Evolutionary conservation across 768 basidiomycete species (phyloP).

Genomic region (Hypholoma fasciculare): DNA sequence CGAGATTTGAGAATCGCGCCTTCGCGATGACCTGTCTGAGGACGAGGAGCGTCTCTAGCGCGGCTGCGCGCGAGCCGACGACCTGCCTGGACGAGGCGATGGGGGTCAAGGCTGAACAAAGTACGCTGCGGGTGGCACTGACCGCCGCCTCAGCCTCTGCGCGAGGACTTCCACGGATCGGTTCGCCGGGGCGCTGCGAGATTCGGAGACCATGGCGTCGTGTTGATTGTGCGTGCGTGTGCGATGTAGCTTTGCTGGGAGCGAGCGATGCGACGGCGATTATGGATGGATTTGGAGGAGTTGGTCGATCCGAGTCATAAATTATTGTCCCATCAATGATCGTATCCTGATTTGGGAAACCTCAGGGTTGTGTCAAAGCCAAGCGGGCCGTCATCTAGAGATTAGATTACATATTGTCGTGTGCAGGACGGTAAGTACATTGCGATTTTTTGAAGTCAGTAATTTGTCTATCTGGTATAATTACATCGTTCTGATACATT

Average conservation of each 20-base stretch:
- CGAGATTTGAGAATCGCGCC: constrained; percentile 83
- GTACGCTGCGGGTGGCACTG: constrained; percentile 27
- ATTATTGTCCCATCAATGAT: constrained; percentile 19
- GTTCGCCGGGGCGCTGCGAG: constrained; percentile 39
- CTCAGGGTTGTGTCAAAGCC: constrained; percentile 4
- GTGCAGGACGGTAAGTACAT: not conserved
- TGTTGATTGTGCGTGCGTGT: not conserved
- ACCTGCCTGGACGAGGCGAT: constrained; percentile 63
- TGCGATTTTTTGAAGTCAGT: not conserved
- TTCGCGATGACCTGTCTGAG: constrained; percentile 88
- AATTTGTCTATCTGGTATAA: constrained; percentile 1
- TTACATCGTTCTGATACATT: constrained; percentile 2
- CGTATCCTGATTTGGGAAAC: constrained; percentile 18
- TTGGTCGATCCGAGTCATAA: constrained; percentile 20
- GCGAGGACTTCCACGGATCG: constrained; percentile 69
- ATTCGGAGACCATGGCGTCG: constrained; percentile 43
- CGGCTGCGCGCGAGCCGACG: constrained; percentile 86
- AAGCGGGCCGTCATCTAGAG: not conserved
- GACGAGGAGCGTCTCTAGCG: constrained; percentile 86
- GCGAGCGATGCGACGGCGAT: not conserved
- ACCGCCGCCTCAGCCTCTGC: constrained; percentile 73
- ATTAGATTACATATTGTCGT: not conserved
- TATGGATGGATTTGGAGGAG: not conserved
- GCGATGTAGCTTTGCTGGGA: not conserved
- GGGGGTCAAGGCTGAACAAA: constrained; percentile 11